These are phyloP conservation scores for Scedosporium minutisporum DNA, from an alignment of 2,329 filamentous ascomycete genomes.

Conservation along the genomic window DNA sequence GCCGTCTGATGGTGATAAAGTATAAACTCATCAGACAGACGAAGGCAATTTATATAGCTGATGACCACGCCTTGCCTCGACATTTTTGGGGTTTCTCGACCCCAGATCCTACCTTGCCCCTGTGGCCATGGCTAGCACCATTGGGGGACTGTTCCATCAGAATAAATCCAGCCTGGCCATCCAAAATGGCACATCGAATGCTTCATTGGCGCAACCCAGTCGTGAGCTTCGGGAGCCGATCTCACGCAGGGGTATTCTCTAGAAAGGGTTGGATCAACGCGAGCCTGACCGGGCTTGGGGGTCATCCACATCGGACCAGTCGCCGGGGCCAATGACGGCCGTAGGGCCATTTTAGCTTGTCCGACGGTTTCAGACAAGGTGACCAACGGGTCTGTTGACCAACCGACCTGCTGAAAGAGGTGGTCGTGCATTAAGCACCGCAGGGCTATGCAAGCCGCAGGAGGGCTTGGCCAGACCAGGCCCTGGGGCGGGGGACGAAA, in stretches of 20 bases:
- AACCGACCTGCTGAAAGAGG: background rate
- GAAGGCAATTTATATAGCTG: background rate
- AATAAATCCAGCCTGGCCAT: background rate
- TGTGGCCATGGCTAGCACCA: too few species aligned
- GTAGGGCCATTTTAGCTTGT: background rate
- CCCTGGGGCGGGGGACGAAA: background rate
- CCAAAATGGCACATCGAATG: background rate
- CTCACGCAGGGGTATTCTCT: background rate
- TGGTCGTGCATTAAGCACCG: background rate
- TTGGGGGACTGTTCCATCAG: background rate
- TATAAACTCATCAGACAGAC: background rate
- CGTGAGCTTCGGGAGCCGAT: background rate
- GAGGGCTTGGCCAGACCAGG: background rate
- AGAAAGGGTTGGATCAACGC: background rate
- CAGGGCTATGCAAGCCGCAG: background rate
- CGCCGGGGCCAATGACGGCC: background rate
- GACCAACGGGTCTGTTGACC: background rate
- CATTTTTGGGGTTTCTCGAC: too few species aligned
- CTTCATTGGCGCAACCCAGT: background rate
- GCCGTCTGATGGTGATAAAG: background rate
- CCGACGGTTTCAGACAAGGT: background rate
- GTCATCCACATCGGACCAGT: background rate
- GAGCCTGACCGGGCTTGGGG: background rate
- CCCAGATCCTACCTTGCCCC: too few species aligned
- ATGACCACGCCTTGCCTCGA: background rate